phyloP scores from a whole-genome alignment of 305 asterid species.

The Fraxinus albicans region DNA sequence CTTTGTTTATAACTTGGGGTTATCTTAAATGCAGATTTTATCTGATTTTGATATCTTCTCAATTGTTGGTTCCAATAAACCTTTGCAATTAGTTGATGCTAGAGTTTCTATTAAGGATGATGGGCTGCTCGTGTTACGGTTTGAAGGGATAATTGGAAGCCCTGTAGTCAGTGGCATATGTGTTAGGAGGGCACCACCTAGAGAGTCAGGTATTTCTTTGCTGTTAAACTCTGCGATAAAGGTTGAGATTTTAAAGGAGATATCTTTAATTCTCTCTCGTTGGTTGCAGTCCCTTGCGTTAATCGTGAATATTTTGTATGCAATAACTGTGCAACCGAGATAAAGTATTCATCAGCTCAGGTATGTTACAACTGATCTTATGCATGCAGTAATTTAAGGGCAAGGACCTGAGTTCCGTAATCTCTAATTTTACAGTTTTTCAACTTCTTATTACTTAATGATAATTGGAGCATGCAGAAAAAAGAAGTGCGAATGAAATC shows the following conservation, averaged over 20 bases:
- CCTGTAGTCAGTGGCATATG: slow-evolving; percentile 93
- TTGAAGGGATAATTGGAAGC: slow-evolving; percentile 79
- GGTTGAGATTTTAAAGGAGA: not conserved
- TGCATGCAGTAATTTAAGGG: not conserved
- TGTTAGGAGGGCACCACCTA: slow-evolving; percentile 54
- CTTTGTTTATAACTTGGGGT: slow-evolving; percentile 20
- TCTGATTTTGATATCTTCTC: slow-evolving; percentile 88
- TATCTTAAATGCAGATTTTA: slow-evolving; percentile 58
- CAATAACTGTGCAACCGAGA: slow-evolving; percentile 66
- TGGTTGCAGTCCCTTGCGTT: slow-evolving; percentile 43
- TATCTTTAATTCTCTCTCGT: slow-evolving; percentile 15
- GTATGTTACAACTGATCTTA: slow-evolving; percentile 38
- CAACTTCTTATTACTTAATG: slow-evolving; percentile 13
- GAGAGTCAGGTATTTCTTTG: slow-evolving; percentile 46
- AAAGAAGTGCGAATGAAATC: slow-evolving; percentile 51
- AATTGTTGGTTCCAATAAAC: slow-evolving; percentile 86
- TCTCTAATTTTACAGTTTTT: not conserved
- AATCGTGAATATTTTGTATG: slow-evolving; percentile 52
- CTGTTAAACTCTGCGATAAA: slow-evolving; percentile 6
- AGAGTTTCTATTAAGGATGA: slow-evolving; percentile 66
- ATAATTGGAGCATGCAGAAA: slow-evolving; percentile 47
- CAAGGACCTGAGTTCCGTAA: slow-evolving; percentile 2
- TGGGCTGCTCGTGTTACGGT: slow-evolving; percentile 58
- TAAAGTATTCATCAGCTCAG: slow-evolving; percentile 73
- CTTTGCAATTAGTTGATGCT: slow-evolving; percentile 75